Percentiles rank a stretch among this genome's conserved stretches.
Evolutionary conservation across 495 filamentous ascomycete genomes (phyloP).

Genomic region (Hypoxylon fragiforme): DNA sequence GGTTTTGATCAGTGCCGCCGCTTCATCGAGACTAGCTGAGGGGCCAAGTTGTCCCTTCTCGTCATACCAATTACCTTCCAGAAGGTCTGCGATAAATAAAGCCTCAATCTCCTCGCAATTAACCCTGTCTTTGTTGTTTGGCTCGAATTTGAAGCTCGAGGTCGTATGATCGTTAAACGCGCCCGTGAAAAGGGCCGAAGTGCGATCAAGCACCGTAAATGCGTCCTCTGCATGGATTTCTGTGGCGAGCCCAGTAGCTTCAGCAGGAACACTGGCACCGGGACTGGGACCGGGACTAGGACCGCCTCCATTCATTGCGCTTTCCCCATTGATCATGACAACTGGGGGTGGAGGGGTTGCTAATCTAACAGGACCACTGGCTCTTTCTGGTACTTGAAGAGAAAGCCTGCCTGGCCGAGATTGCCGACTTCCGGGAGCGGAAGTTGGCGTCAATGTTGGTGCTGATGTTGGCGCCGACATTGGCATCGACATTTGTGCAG

Average conservation of each 20-base stretch:
- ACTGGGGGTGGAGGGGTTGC: constrained; percentile 69
- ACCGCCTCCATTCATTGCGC: constrained; percentile 20
- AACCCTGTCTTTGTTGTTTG: constrained; percentile 44
- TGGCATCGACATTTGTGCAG: constrained; percentile 18
- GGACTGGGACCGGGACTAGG: too few relatives aligned
- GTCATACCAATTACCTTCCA: constrained; percentile 50
- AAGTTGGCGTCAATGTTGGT: constrained; percentile 28
- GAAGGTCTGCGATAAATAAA: constrained; percentile 48
- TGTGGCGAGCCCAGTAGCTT: constrained; percentile 7
- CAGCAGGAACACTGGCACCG: too few relatives aligned
- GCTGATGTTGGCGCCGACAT: constrained; percentile 1
- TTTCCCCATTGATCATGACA: constrained; percentile 68
- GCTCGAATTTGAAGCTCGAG: constrained; percentile 25
- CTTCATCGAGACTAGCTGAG: constrained; percentile 50
- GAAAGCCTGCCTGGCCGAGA: constrained; percentile 62
- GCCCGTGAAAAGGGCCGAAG: constrained; percentile 27
- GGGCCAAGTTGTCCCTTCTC: constrained; percentile 38
- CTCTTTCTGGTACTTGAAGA: constrained; percentile 77
- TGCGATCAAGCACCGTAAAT: constrained; percentile 33
- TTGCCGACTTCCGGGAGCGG: constrained; percentile 26
- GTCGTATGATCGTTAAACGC: constrained; percentile 15
- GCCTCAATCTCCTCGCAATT: constrained; percentile 52
- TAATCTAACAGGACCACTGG: constrained; percentile 73
- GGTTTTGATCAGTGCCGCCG: constrained; percentile 47
- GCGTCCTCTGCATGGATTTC: constrained; percentile 23